A percentile compares a stretch with the other conserved stretches of the same genome.
These are phyloP conservation scores for Cladosporium oxysporum DNA, from an alignment of 2,329 filamentous ascomycete genomes.

Conservation along the genomic window DNA sequence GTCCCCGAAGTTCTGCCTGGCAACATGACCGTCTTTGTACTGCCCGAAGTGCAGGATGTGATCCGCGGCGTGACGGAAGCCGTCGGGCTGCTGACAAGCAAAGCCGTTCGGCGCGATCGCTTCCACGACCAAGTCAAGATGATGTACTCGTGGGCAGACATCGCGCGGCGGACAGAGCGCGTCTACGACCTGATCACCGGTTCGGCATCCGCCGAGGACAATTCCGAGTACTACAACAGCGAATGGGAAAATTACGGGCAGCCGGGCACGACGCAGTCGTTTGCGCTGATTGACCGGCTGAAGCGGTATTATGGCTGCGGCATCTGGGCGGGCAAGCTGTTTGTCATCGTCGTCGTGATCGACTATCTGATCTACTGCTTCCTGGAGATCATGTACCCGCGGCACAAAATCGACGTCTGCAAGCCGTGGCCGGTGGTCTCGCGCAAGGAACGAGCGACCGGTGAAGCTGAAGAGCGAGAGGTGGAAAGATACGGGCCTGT, in stretches of 20 bases:
- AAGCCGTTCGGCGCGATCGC: constrained; percentile 77
- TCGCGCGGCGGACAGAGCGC: constrained; percentile 87
- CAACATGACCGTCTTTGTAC: constrained; percentile 97
- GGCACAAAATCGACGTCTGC: constrained; percentile 83
- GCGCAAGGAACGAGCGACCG: constrained; percentile 1
- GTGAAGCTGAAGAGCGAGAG: constrained; percentile 16
- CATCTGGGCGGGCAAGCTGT: constrained; percentile 97
- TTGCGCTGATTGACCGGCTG: constrained; percentile 88
- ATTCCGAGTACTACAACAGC: constrained; percentile 84
- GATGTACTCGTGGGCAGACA: constrained; percentile 99
- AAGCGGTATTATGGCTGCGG: constrained; percentile 98
- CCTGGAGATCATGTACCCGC: constrained; percentile 82
- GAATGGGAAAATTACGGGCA: constrained; percentile 63
- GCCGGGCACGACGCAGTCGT: constrained; percentile 60
- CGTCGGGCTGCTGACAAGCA: constrained; percentile 82
- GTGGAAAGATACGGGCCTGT: constrained; percentile 22
- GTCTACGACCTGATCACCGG: constrained; percentile 94
- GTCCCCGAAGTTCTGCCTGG: constrained; percentile 94
- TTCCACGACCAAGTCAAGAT: constrained; percentile 97
- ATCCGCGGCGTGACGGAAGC: constrained; percentile 87
- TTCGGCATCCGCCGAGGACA: constrained; percentile 62
- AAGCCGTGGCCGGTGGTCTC: constrained; percentile 72
- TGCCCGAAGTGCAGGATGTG: constrained; percentile 93
- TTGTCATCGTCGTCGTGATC: constrained; percentile 90
- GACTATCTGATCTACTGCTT: constrained; percentile 91